Evolutionary conservation across 176 grass and related monocot genomes (phyloP).

Genomic region (Cocos nucifera): DNA sequence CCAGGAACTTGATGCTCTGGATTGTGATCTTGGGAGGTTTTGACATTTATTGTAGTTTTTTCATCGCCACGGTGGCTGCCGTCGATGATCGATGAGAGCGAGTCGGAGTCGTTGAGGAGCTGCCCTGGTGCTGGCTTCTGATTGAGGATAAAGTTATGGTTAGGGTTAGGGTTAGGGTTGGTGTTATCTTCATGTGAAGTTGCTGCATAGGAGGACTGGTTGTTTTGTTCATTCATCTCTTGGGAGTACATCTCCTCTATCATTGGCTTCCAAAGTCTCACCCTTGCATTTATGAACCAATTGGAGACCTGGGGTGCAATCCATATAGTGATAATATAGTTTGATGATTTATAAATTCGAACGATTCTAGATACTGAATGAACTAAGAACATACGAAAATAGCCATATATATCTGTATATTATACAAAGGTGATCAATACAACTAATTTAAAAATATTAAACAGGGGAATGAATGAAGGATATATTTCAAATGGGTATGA

Average conservation of each 20-base stretch:
- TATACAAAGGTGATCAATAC: too few relatives aligned
- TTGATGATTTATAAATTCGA: too few relatives aligned
- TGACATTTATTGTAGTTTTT: too few relatives aligned
- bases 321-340: too few relatives aligned
- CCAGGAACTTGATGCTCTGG: not conserved
- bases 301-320: constrained; percentile 9
- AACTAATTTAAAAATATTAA: too few relatives aligned
- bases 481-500: too few relatives aligned
- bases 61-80: not conserved
- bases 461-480: too few relatives aligned
- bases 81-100: constrained; percentile 11
- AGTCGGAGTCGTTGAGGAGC: constrained; percentile 2
- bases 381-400: too few relatives aligned
- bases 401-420: too few relatives aligned
- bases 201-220: too few relatives aligned
- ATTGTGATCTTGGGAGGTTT: not conserved
- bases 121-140: constrained; percentile 5
- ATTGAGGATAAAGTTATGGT: not conserved
- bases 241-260: constrained; percentile 16
- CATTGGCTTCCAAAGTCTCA: constrained; percentile 19
- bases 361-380: too few relatives aligned
- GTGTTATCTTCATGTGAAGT: not conserved
- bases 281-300: constrained; percentile 20
- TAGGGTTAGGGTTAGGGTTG: not conserved
- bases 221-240: constrained; percentile 4